Conservation (phyloP, 2,329 filamentous ascomycete genomes). For the Sordariomycetes sp. region DNA sequence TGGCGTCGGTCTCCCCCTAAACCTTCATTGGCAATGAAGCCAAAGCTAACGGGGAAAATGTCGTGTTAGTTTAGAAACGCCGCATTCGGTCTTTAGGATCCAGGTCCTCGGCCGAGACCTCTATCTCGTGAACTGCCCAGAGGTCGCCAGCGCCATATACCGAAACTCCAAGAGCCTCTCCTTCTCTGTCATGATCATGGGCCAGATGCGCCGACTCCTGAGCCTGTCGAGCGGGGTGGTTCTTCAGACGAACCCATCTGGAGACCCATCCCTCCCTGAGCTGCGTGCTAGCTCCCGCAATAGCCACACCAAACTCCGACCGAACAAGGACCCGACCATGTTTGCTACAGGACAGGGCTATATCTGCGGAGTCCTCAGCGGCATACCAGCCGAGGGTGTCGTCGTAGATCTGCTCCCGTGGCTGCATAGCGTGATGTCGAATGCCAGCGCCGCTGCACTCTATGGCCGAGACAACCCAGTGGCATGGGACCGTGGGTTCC, state of each 20-base stretch:
- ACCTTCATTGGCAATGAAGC: not conserved
- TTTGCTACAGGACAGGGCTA: not conserved
- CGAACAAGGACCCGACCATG: not conserved
- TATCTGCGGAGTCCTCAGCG: not conserved
- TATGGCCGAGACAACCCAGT: not conserved
- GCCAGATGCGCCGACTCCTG: not conserved
- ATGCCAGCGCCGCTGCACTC: not conserved
- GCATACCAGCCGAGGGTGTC: not conserved
- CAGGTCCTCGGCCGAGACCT: not conserved
- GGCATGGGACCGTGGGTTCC: not conserved
- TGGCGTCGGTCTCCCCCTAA: not conserved
- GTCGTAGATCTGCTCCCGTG: not conserved
- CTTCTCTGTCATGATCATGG: not conserved
- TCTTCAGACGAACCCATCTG: not conserved
- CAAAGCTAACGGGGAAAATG: not conserved
- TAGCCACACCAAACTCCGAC: not conserved
- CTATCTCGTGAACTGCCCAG: not conserved
- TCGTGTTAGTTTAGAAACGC: not conserved
- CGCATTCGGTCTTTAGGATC: not conserved
- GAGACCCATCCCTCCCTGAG: not conserved
- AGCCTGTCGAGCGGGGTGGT: not conserved
- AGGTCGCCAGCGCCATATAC: not conserved
- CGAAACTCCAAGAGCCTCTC: not conserved
- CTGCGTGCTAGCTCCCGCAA: not conserved
- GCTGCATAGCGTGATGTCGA: not conserved